Evolutionary conservation across 2,329 filamentous ascomycete genomes (phyloP).

Genomic region (Talaromyces sp.): DNA sequence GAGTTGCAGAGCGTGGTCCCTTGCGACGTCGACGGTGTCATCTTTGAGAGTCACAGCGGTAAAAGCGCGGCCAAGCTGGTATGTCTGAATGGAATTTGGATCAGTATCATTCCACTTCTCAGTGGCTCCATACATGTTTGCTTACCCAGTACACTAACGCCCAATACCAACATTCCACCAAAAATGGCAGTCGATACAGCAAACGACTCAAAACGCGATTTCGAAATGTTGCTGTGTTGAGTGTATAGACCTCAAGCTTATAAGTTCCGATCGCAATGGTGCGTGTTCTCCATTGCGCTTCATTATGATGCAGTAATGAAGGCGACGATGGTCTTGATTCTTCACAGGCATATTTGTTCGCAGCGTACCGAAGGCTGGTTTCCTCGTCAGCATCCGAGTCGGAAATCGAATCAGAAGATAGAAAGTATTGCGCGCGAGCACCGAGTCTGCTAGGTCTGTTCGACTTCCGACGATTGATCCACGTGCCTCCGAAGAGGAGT

Average conservation of each 20-base stretch:
- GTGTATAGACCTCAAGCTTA: slow-evolving; percentile 52
- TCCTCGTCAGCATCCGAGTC: slow-evolving; percentile 4
- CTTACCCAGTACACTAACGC: slow-evolving; percentile 71
- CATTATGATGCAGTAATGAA: slow-evolving; percentile 40
- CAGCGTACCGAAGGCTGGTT: background rate
- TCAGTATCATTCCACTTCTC: background rate
- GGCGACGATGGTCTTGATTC: slow-evolving; percentile 34
- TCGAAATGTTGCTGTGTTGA: slow-evolving; percentile 61
- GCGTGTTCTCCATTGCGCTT: slow-evolving; percentile 51
- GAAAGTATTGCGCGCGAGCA: background rate
- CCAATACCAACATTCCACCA: slow-evolving; percentile 76
- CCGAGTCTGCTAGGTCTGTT: background rate
- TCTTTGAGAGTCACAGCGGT: slow-evolving; percentile 66
- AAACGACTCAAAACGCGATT: slow-evolving; percentile 61
- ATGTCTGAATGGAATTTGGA: slow-evolving; percentile 51
- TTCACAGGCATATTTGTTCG: background rate
- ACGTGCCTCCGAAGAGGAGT: slow-evolving; percentile 60
- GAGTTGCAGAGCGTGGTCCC: slow-evolving; percentile 65
- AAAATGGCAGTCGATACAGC: slow-evolving; percentile 65
- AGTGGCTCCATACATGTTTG: too few relatives aligned
- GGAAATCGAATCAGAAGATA: background rate
- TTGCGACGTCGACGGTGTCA: slow-evolving; percentile 65
- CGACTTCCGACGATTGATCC: slow-evolving; percentile 53
- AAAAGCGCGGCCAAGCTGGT: slow-evolving; percentile 70
- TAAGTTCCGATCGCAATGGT: slow-evolving; percentile 47